Percentiles rank a stretch among this genome's conserved stretches.
Conservation (phyloP, 805 yeast species). For the Candida palmyrensis region DNA sequence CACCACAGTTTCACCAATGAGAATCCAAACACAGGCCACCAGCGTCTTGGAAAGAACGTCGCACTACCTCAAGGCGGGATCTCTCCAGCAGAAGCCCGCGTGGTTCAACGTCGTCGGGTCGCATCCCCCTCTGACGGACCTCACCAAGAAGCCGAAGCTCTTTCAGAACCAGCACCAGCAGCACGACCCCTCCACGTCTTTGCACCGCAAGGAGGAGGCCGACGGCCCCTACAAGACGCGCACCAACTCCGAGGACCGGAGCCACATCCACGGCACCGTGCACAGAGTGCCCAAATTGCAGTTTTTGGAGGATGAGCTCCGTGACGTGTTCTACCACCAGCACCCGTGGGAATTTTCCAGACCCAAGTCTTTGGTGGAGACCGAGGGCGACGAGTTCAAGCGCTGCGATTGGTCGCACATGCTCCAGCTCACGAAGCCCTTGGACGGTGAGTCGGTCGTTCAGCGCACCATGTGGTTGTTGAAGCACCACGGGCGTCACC, state of each 20-base stretch:
- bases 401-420: conserved; percentile 75
- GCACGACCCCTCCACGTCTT: conserved; percentile 21
- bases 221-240: conserved; percentile 43
- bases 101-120: conserved; percentile 87
- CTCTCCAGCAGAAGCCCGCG: conserved; percentile 68
- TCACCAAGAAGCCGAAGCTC: conserved; percentile 42
- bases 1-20: conserved; percentile 31
- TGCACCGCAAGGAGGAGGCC: conserved; percentile 10
- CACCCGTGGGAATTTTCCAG: conserved; percentile 98
- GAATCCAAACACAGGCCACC: conserved; percentile 65
- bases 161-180: conserved; percentile 19
- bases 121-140: conserved; percentile 71
- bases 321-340: conserved; percentile 79
- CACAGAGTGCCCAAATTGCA: conserved; percentile 49
- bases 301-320: conserved; percentile 73
- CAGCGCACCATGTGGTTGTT: conserved; percentile 40
- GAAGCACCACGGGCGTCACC: too few species aligned
- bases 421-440: conserved; percentile 63
- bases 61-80: conserved; percentile 63
- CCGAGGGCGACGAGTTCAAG: conserved; percentile 51
- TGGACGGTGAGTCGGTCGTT: conserved; percentile 75
- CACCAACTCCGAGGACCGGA: conserved; percentile 27
- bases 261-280: conserved; percentile 34
- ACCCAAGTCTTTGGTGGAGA: conserved; percentile 80
- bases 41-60: conserved; percentile 79